Evolutionary conservation across 768 basidiomycete species (phyloP).

Genomic region (Pulveroboletus frians): DNA sequence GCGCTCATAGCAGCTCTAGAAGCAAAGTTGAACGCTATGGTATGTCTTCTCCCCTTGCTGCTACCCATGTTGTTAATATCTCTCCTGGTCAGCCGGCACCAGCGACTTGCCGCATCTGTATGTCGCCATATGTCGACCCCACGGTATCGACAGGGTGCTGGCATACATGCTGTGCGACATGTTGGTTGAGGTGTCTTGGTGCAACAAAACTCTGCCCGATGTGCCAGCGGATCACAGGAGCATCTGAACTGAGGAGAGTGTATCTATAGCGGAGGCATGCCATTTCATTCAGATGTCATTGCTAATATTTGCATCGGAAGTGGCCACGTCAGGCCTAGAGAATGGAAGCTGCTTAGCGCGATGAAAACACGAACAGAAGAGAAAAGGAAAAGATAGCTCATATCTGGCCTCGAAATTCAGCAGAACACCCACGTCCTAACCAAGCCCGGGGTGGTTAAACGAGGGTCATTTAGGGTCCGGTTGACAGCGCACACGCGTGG

Average conservation of each 20-base stretch:
- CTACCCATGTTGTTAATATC: constrained; percentile 28
- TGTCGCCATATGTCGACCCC: constrained; percentile 73
- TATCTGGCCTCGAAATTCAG: constrained; percentile 85
- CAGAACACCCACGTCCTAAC: constrained; percentile 48
- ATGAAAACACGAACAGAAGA: background rate
- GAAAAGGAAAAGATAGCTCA: constrained; percentile 39
- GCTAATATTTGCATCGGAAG: constrained; percentile 1
- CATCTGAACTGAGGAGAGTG: constrained; percentile 68
- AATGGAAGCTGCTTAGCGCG: constrained; percentile 4
- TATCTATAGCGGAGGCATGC: constrained; percentile 45
- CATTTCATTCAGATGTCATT: background rate
- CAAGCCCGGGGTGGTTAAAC: constrained; percentile 44
- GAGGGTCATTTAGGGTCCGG: constrained; percentile 23
- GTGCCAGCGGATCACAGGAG: constrained; percentile 79
- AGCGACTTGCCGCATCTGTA: constrained; percentile 66
- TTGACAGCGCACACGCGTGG: constrained; percentile 4
- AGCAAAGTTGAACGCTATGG: constrained; percentile 54
- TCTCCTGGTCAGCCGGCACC: constrained; percentile 14
- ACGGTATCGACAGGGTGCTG: constrained; percentile 82
- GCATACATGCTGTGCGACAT: constrained; percentile 80
- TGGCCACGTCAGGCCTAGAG: background rate
- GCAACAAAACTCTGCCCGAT: constrained; percentile 82
- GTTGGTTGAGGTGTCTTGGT: constrained; percentile 81
- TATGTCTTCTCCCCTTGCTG: constrained; percentile 33
- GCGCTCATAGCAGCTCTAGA: constrained; percentile 53